Base-by-base conservation (phyloP, 352 stramenopile genomes). In the Globisporangium sylvaticum region DNA sequence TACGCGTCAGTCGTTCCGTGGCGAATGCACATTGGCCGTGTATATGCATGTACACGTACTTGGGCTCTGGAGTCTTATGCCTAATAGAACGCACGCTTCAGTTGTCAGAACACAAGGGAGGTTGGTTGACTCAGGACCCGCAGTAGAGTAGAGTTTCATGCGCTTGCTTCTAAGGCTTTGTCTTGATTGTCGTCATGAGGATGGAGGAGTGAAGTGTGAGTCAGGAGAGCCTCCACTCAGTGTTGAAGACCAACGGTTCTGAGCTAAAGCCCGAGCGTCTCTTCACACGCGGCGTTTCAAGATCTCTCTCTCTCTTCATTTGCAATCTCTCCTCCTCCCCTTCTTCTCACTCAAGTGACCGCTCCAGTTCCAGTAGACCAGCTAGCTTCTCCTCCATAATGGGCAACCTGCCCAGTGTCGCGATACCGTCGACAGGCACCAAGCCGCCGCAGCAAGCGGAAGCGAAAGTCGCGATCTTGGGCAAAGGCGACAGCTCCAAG, bases 331-430 rank as follows among this genome's bases (percentile, higher is more conserved):
- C 53, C 6, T 39, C 5, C 15, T 34, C 37, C 2, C 6, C 18
- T 52, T 52, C 44, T 58, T 15, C 15, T 31, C 55, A 53, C 20
- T n/a, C 12, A 57, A 25, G n/a, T n/a, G 34, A 39, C 34, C 25
- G 7, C 29, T 10, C 29, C 15, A 18, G 4, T 27, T 14, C 31
- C 24, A 34, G 2, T 6, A 55, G 5, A 37, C 15, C 44, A 56
- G 12, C 4, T 15, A 39, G 34, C 1, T 14, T 25, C 22, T 12
- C 1, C 24, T 20, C 18, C 18, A 22, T 5, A 58, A 69, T 69
- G 64, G 57, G 57, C 44, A 69, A 61, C n/a, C 31, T 69, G 25
- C 37, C 65, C 22, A 65, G 64, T 58, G 44, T 69, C 25, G 34
- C 52, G 24, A 12, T 53, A 18, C 15, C 52, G 4, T 39, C 48